Conservation (phyloP, 768 basidiomycete species). For the Leccinum sublutescens region DNA sequence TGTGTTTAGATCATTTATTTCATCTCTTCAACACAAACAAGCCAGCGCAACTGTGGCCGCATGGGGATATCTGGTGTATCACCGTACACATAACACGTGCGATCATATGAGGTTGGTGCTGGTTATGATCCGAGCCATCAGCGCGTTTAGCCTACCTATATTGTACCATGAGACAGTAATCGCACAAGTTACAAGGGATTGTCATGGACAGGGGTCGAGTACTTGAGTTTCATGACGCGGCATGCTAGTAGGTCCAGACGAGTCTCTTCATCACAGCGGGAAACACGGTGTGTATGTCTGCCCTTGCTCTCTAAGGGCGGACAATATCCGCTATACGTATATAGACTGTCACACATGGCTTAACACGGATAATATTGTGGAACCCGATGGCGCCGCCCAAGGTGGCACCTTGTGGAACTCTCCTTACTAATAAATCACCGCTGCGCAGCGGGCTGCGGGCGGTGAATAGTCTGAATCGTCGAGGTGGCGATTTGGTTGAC, state of each 20-base stretch:
- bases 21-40: conserved; percentile 4
- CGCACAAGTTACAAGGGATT: background rate
- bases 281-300: background rate
- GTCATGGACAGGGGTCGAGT: background rate
- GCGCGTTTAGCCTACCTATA: background rate
- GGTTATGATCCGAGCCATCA: background rate
- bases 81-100: background rate
- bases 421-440: background rate
- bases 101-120: background rate
- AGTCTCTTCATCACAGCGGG: background rate
- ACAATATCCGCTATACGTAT: conserved; percentile 34
- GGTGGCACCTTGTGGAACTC: background rate
- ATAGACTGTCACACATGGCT: too few species aligned
- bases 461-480: background rate
- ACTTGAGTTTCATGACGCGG: background rate
- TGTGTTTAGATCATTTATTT: conserved; percentile 19
- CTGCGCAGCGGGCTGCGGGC: background rate
- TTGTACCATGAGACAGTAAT: background rate
- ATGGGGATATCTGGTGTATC: background rate
- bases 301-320: conserved; percentile 50
- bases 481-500: background rate
- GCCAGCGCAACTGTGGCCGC: background rate
- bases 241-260: background rate
- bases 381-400: background rate
- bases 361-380: conserved; percentile 56